Evolutionary conservation across 2,329 filamentous ascomycete species (phyloP), one percentile per base, ranked within the genome.

Genomic region (Xylaria sp.): DNA sequence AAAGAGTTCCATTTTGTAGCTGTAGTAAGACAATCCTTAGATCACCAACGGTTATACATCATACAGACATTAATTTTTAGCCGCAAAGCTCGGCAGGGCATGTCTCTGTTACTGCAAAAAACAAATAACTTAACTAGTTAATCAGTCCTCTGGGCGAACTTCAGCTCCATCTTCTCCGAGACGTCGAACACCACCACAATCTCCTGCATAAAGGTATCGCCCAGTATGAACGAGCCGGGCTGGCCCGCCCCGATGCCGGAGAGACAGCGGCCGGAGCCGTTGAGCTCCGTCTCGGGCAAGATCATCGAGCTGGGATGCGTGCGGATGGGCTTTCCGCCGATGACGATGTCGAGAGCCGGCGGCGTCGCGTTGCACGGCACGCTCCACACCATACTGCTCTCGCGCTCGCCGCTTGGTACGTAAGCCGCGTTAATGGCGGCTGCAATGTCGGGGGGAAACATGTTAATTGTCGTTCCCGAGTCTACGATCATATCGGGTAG

Each of bases 171-270:
- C 68, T 74, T 76, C 48, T 75, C 73, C 23, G 68, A 70, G 9
- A 77, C 62, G 49, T 80, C 78, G 64, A 80, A 79, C 6, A 77
- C 74, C 7, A 70, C 71, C 15, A 76, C 64, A 33, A 74, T 71
- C 65, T 76, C 73, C 67, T 77, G 70, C 71, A 76, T 65, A 54
- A 77, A 77, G 0, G 71, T 71, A 36, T 75, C 71, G 7, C 74
- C 73, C 1, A 75, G 71, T 38, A 77, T 75, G 59, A 70, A 75
- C 1, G 69, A 65, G 7, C 65, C 67, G 15, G 57, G 33, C 59
- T 68, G 69, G 0, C 70, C 70, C 3, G 71, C 68, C 4, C 66
- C 73, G 49, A 76, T 74, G 6, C 77, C 78, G 1, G 76, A 77
- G 6, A 74, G 56, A 48, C 77, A 79, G 38, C 70, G 65, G 28